phyloP scores from a whole-genome alignment of 1,284 basidiomycete genomes.

The Ganoderma multipileum region DNA sequence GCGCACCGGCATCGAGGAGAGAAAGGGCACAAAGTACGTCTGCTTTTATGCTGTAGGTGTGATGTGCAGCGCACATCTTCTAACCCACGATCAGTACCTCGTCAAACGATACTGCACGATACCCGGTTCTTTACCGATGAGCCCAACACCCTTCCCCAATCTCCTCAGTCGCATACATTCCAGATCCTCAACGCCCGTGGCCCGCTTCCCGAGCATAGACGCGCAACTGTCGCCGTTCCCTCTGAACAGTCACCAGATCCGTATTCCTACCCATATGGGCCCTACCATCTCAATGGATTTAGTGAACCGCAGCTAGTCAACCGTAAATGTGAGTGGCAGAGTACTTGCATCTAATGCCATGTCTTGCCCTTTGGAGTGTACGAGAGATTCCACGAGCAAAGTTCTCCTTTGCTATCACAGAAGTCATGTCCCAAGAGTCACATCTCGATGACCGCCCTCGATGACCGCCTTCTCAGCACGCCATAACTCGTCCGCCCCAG shows the following conservation, averaged over 20 bases:
- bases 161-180: background rate
- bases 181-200: constrained; percentile 4
- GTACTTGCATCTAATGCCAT: background rate
- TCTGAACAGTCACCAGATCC: background rate
- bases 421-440: too few relatives aligned
- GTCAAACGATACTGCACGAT: constrained; percentile 14
- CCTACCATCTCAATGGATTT: constrained; percentile 2
- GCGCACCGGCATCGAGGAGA: background rate
- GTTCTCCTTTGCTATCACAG: too few relatives aligned
- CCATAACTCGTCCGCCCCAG: too few relatives aligned
- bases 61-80: background rate
- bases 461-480: too few relatives aligned
- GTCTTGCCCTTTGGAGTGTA: background rate
- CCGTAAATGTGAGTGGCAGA: constrained; percentile 7
- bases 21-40: constrained; percentile 10
- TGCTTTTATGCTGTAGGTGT: background rate
- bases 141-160: constrained; percentile 1
- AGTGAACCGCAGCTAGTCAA: background rate
- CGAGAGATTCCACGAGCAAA: too few relatives aligned
- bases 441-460: too few relatives aligned
- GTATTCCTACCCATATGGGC: background rate
- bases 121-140: constrained; percentile 17
- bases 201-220: constrained; percentile 5
- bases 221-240: background rate
- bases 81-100: background rate